A percentile compares a stretch with the other conserved stretches of the same genome.
Evolutionary conservation across 495 filamentous ascomycete genomes (phyloP).

Genomic region (Penicillium crystallinum): DNA sequence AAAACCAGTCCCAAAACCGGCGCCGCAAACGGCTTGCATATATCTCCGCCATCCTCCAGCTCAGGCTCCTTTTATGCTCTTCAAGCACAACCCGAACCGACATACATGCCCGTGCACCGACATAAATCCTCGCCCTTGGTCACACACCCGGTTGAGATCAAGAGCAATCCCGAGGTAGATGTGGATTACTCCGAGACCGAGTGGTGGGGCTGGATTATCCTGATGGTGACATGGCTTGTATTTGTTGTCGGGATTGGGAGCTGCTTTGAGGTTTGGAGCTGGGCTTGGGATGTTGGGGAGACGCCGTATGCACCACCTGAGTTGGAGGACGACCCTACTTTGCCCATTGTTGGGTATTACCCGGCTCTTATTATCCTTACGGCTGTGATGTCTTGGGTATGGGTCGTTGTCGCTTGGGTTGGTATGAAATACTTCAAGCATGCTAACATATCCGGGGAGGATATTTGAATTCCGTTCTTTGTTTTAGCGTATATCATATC

Average conservation of each 20-base stretch:
- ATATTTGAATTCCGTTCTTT: conserved; percentile 32
- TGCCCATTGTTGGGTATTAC: conserved; percentile 96
- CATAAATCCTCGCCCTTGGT: conserved; percentile 57
- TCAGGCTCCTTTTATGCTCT: conserved; percentile 65
- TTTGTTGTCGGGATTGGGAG: conserved; percentile 95
- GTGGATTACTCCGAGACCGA: conserved; percentile 91
- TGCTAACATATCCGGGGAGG: conserved; percentile 72
- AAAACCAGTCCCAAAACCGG: conserved; percentile 13
- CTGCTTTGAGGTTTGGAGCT: conserved; percentile 96
- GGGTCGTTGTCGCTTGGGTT: conserved; percentile 94
- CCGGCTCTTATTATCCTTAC: conserved; percentile 89
- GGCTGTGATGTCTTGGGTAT: conserved; percentile 96
- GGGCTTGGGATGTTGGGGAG: conserved; percentile 98
- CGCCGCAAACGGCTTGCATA: conserved; percentile 23
- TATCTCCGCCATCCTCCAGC: conserved; percentile 48
- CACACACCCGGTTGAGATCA: conserved; percentile 37
- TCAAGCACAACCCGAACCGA: conserved; percentile 26
- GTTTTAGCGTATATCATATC: background rate
- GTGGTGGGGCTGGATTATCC: conserved; percentile 94
- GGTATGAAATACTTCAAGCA: conserved; percentile 99
- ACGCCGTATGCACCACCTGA: conserved; percentile 91
- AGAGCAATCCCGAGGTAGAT: conserved; percentile 39
- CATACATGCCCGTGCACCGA: conserved; percentile 39
- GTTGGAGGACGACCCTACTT: conserved; percentile 83
- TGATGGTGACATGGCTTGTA: conserved; percentile 85